Evolutionary conservation across 306 rosid genomes (phyloP).

Genomic region (Glycine tomentella): DNA sequence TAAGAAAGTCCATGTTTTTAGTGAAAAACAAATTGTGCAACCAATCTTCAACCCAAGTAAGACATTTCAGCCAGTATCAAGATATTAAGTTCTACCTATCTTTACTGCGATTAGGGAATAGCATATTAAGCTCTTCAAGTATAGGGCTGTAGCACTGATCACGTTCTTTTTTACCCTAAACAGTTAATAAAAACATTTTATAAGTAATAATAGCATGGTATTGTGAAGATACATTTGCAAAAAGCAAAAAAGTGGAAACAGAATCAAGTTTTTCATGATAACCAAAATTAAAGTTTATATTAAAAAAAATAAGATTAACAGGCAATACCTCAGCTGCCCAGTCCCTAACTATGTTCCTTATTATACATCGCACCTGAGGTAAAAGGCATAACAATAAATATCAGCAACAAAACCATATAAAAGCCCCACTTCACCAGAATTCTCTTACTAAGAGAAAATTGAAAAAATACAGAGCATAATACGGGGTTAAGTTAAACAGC

Average conservation of each 20-base stretch:
- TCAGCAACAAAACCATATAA: conserved; percentile 26
- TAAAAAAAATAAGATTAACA: conserved; percentile 8
- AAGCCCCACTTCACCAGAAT: conserved; percentile 29
- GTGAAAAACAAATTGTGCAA: conserved; percentile 41
- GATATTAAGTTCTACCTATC: conserved; percentile 59
- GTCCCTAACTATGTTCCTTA: conserved; percentile 93
- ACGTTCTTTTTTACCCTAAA: conserved; percentile 93
- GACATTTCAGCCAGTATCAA: conserved; percentile 16
- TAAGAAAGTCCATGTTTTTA: conserved; percentile 47
- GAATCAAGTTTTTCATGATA: no score
- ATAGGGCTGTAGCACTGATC: conserved; percentile 96
- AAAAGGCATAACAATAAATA: conserved; percentile 21
- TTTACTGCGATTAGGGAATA: conserved; percentile 71
- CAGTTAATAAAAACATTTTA: no score
- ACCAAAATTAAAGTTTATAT: not conserved
- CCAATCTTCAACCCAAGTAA: conserved; percentile 38
- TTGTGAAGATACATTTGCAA: conserved; percentile 44
- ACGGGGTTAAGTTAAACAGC: not conserved
- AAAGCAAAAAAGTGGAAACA: no score
- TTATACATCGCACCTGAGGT: conserved; percentile 83
- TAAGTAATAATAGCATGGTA: no score
- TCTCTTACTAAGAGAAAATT: conserved; percentile 4
- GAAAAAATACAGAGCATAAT: not conserved
- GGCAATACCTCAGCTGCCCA: conserved; percentile 89
- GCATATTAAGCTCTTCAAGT: conserved; percentile 80